Evolutionary conservation across 23 red algal species (phyloP).

Genomic region (Chondrus crispus): DNA sequence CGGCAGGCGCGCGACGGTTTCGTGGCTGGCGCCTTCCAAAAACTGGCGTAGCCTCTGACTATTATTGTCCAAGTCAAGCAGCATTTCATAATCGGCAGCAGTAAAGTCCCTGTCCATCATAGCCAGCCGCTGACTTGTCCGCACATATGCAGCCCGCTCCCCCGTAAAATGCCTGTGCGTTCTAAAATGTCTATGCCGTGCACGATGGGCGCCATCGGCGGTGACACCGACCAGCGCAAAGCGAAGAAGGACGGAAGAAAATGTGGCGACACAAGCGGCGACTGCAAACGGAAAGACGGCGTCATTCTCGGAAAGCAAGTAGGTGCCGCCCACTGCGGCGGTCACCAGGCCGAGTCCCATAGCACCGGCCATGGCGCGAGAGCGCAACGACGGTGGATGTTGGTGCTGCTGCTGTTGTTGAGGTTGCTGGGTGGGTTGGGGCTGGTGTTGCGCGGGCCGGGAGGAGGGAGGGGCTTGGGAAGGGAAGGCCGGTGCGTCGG

Average conservation of each 20-base stretch:
- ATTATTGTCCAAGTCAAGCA: slow-evolving; percentile 90
- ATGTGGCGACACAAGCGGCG: slow-evolving; percentile 54
- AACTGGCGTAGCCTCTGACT: slow-evolving; percentile 71
- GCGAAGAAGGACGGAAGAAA: slow-evolving; percentile 47
- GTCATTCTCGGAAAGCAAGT: slow-evolving; percentile 52
- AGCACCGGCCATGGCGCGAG: slow-evolving; percentile 40
- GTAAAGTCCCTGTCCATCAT: slow-evolving; percentile 96
- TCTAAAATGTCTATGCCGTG: slow-evolving; percentile 36
- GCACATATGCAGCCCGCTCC: slow-evolving; percentile 72
- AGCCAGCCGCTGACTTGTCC: slow-evolving; percentile 81
- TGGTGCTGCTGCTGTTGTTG: background rate
- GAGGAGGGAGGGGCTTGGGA: background rate
- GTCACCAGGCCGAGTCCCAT: slow-evolving; percentile 56
- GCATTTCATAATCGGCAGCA: slow-evolving; percentile 88
- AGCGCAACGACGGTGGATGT: background rate
- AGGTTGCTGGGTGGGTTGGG: background rate
- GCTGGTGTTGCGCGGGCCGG: background rate
- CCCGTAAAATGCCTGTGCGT: slow-evolving; percentile 64
- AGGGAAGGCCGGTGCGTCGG: background rate
- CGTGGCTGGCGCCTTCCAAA: slow-evolving; percentile 80
- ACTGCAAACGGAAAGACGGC: slow-evolving; percentile 45
- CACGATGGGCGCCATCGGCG: slow-evolving; percentile 14
- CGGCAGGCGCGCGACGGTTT: slow-evolving; percentile 50
- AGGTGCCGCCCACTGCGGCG: slow-evolving; percentile 52
- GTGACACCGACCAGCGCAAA: slow-evolving; percentile 19